Percentiles rank a stretch among this genome's conserved stretches.
Conservation (phyloP, 768 basidiomycete species). For the Hygrophoropsis aurantiaca region DNA sequence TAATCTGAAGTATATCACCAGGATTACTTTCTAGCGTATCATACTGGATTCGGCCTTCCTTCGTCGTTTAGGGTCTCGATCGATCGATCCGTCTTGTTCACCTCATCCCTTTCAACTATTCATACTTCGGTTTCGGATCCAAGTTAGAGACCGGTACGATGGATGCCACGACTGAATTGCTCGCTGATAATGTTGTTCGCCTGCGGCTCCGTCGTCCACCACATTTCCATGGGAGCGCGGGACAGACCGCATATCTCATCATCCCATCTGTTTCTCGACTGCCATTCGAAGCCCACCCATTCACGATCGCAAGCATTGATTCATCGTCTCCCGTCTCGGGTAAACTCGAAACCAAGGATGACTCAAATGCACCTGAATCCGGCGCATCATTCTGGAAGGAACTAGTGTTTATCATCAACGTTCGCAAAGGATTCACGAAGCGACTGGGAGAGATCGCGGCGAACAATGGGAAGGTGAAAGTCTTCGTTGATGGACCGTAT, state of each 20-base stretch:
- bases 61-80: slow-evolving; percentile 49
- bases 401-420: slow-evolving; percentile 58
- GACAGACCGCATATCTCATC: slow-evolving; percentile 53
- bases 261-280: slow-evolving; percentile 45
- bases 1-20: not conserved
- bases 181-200: slow-evolving; percentile 47
- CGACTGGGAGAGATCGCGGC: slow-evolving; percentile 37
- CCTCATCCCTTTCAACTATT: slow-evolving; percentile 39
- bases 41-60: slow-evolving; percentile 45
- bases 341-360: not conserved
- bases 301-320: slow-evolving; percentile 54
- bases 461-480: slow-evolving; percentile 34
- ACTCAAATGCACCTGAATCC: not conserved
- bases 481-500: slow-evolving; percentile 63
- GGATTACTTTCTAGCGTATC: slow-evolving; percentile 6
- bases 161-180: slow-evolving; percentile 40
- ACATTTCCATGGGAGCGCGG: slow-evolving; percentile 51
- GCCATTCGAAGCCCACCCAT: slow-evolving; percentile 59
- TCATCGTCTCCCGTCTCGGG: slow-evolving; percentile 13
- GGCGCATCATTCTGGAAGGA: slow-evolving; percentile 31
- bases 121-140: slow-evolving; percentile 8
- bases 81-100: slow-evolving; percentile 39
- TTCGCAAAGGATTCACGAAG: slow-evolving; percentile 59
- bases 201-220: slow-evolving; percentile 45
- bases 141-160: slow-evolving; percentile 21